Conservation (phyloP, 805 yeast genomes). For the Priceomyces haplophilus region DNA sequence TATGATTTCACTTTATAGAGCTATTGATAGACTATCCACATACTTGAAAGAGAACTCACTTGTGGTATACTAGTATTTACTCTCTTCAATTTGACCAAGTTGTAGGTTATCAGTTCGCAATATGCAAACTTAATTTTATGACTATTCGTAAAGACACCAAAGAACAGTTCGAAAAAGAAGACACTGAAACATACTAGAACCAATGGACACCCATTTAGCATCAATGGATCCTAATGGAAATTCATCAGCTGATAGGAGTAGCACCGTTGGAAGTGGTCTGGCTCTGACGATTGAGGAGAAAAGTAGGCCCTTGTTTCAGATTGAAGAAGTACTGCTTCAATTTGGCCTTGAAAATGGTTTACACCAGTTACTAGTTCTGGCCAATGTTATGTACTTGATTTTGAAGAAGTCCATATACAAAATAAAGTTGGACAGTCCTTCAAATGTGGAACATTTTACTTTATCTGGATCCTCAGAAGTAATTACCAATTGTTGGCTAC, state of each 20-base stretch:
- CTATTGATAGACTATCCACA: too few relatives aligned
- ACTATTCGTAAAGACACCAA: too few relatives aligned
- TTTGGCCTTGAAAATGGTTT: slow-evolving; percentile 29
- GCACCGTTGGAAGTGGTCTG: background rate
- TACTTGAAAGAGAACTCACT: too few relatives aligned
- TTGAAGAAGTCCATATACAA: slow-evolving; percentile 19
- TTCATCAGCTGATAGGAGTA: background rate
- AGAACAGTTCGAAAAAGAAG: too few relatives aligned
- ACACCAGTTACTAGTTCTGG: slow-evolving; percentile 25
- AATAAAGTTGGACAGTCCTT: slow-evolving; percentile 36
- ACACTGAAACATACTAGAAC: background rate
- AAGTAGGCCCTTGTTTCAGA: slow-evolving; percentile 15
- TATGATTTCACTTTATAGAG: too few relatives aligned
- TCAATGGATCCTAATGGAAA: background rate
- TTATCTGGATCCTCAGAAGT: slow-evolving; percentile 17
- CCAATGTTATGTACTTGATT: slow-evolving; percentile 34
- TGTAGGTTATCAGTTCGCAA: background rate
- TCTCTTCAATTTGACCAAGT: too few relatives aligned
- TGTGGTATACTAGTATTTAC: too few relatives aligned
- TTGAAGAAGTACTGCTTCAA: slow-evolving; percentile 41
- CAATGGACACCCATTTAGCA: background rate
- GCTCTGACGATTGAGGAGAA: background rate
- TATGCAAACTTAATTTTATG: background rate
- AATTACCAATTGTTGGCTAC: slow-evolving; percentile 33
- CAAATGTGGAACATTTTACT: slow-evolving; percentile 24